A percentile compares a stretch with the other conserved stretches of the same genome.
phyloP scores from a whole-genome alignment of 768 basidiomycete species.

The Tephrocybe sp. region DNA sequence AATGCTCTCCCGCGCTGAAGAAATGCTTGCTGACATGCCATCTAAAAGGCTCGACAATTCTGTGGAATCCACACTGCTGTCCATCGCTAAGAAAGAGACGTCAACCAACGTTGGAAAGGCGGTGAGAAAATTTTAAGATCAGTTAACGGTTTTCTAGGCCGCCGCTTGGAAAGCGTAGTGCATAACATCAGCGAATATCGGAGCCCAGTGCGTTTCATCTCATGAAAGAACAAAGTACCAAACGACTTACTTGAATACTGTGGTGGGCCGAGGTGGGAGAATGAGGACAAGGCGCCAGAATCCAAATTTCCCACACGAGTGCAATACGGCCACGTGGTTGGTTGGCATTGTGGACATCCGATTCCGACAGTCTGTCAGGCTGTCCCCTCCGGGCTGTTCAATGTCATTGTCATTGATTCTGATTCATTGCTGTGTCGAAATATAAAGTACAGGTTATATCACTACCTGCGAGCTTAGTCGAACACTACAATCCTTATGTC shows the following conservation, averaged over 20 bases:
- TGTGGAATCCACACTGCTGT: background rate
- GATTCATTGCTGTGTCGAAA: too few relatives aligned
- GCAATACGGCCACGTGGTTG: too few relatives aligned
- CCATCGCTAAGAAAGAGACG: conserved; percentile 5
- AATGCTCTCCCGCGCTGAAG: conserved; percentile 58
- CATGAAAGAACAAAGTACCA: conserved; percentile 6
- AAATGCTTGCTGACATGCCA: conserved; percentile 63
- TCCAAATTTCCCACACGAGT: too few relatives aligned
- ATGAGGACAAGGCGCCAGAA: background rate
- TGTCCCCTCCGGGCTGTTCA: too few relatives aligned
- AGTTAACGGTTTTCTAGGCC: conserved; percentile 35
- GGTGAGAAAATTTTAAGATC: background rate
- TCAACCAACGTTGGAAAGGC: background rate
- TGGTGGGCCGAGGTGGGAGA: too few relatives aligned
- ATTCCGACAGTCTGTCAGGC: too few relatives aligned
- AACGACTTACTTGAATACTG: conserved; percentile 3
- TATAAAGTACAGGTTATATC: too few relatives aligned
- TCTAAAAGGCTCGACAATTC: conserved; percentile 29
- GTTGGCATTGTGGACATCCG: too few relatives aligned
- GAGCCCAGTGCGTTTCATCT: conserved; percentile 68
- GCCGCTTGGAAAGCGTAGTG: conserved; percentile 32
- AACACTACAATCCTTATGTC: background rate
- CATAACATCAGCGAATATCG: conserved; percentile 32
- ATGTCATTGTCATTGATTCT: too few relatives aligned
- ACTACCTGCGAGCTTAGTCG: too few relatives aligned